A percentile compares a stretch with the other conserved stretches of the same genome.
phyloP scores from a whole-genome alignment of 768 basidiomycete genomes.

The Mycena haematopus region DNA sequence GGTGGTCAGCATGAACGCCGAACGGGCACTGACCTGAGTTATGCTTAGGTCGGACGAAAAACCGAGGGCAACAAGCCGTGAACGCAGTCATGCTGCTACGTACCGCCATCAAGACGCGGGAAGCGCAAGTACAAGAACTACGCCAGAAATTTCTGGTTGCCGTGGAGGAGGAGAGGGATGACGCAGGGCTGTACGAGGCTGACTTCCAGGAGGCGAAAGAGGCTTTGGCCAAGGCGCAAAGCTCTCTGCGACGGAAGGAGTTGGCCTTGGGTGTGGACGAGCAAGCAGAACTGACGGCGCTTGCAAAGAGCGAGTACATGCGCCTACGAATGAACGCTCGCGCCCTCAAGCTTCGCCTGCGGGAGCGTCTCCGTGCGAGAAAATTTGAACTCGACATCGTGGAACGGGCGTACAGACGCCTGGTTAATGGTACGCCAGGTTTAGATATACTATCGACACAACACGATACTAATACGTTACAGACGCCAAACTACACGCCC shows the following conservation, averaged over 20 bases:
- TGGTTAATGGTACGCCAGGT: background rate
- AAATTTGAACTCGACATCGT: slow-evolving; percentile 12
- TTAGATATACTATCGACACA: background rate
- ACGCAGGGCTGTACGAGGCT: background rate
- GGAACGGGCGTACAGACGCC: background rate
- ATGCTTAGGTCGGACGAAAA: slow-evolving; percentile 2
- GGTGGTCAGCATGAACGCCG: background rate
- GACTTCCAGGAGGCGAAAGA: background rate
- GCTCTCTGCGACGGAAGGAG: slow-evolving; percentile 1
- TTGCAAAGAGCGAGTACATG: slow-evolving; percentile 4
- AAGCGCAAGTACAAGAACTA: background rate
- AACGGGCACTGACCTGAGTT: background rate
- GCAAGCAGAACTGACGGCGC: background rate
- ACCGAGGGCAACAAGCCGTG: background rate
- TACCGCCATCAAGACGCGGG: background rate
- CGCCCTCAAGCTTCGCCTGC: slow-evolving; percentile 14
- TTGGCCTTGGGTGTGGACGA: background rate
- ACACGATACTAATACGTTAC: background rate
- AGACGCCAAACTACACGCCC: slow-evolving; percentile 7
- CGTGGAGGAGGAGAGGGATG: background rate
- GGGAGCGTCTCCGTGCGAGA: background rate
- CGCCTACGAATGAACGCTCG: background rate
- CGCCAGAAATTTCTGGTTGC: background rate
- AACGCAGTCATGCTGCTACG: background rate
- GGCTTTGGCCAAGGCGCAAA: background rate